These are phyloP conservation scores for Pilatotrama ljubarskyi DNA, from an alignment of 768 basidiomycete genomes.

Conservation along the genomic window DNA sequence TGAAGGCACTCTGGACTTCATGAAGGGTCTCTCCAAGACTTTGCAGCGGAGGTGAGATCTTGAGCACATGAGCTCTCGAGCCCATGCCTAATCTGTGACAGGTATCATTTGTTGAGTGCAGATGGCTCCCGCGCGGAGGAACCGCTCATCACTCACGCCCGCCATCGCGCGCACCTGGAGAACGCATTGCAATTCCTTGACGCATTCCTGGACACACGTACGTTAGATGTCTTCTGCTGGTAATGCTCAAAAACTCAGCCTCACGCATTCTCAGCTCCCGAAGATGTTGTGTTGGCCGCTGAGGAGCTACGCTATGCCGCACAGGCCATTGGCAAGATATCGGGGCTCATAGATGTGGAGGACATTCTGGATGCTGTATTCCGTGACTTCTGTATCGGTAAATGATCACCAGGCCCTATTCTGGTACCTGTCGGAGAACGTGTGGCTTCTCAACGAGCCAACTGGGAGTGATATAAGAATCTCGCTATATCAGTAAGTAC, in stretches of 20 bases:
- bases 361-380: constrained; percentile 85
- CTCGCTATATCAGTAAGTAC: too few relatives aligned
- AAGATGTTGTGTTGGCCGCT: constrained; percentile 80
- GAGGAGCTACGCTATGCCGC: constrained; percentile 89
- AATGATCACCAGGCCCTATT: constrained; percentile 48
- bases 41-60: constrained; percentile 50
- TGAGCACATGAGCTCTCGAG: background rate
- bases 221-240: constrained; percentile 13
- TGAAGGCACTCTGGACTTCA: constrained; percentile 56
- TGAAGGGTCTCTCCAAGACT: constrained; percentile 54
- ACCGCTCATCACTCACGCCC: constrained; percentile 75
- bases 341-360: constrained; percentile 78
- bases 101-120: constrained; percentile 16
- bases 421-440: too few relatives aligned
- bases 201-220: constrained; percentile 55
- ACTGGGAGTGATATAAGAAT: too few relatives aligned
- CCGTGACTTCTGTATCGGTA: constrained; percentile 87
- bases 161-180: constrained; percentile 78
- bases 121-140: constrained; percentile 23
- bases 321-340: constrained; percentile 80
- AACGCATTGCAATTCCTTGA: constrained; percentile 60
- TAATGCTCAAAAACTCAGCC: background rate
- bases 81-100: background rate
- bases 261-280: constrained; percentile 40
- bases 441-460: too few relatives aligned